phyloP scores from a whole-genome alignment of 2,329 filamentous ascomycete species.

The Alternaria hordeiaustralica region DNA sequence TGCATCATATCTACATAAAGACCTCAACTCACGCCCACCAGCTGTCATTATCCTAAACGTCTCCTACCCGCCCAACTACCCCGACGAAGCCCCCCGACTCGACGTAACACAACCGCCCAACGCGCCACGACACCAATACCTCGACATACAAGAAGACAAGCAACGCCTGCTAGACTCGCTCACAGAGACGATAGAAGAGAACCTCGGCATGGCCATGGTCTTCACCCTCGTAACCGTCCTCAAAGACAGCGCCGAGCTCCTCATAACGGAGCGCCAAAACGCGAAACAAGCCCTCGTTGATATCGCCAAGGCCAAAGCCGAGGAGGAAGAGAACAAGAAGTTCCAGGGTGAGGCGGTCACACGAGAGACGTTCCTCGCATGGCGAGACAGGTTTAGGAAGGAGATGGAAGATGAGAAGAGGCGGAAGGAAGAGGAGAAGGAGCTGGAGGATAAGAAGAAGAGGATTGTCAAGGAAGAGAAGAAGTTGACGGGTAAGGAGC shows the following conservation, averaged over 20 bases:
- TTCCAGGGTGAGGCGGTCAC: slow-evolving; percentile 92
- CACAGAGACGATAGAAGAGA: slow-evolving; percentile 82
- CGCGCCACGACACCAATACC: slow-evolving; percentile 70
- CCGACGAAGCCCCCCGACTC: slow-evolving; percentile 82
- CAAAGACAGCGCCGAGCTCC: slow-evolving; percentile 88
- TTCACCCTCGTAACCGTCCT: slow-evolving; percentile 87
- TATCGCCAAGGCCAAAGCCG: slow-evolving; percentile 65
- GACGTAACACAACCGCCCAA: slow-evolving; percentile 79
- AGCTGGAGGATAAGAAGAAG: slow-evolving; percentile 66
- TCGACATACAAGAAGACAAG: slow-evolving; percentile 84
- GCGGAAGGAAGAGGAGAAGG: slow-evolving; percentile 69
- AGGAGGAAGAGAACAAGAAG: slow-evolving; percentile 94
- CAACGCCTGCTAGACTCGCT: slow-evolving; percentile 73
- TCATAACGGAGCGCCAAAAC: slow-evolving; percentile 76
- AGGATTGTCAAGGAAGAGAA: slow-evolving; percentile 71
- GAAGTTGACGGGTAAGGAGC: slow-evolving; percentile 70
- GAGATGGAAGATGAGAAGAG: slow-evolving; percentile 79
- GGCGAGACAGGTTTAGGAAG: slow-evolving; percentile 77
- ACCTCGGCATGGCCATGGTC: slow-evolving; percentile 95
- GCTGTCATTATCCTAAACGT: slow-evolving; percentile 82
- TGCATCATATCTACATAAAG: not conserved
- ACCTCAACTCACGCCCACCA: slow-evolving; percentile 22
- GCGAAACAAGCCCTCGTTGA: slow-evolving; percentile 63
- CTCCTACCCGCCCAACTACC: slow-evolving; percentile 88
- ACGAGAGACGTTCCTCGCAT: slow-evolving; percentile 81